Percentiles rank a stretch among this genome's conserved stretches.
phyloP scores from a whole-genome alignment of 805 yeast genomes.

The Wickerhamiella brachini region DNA sequence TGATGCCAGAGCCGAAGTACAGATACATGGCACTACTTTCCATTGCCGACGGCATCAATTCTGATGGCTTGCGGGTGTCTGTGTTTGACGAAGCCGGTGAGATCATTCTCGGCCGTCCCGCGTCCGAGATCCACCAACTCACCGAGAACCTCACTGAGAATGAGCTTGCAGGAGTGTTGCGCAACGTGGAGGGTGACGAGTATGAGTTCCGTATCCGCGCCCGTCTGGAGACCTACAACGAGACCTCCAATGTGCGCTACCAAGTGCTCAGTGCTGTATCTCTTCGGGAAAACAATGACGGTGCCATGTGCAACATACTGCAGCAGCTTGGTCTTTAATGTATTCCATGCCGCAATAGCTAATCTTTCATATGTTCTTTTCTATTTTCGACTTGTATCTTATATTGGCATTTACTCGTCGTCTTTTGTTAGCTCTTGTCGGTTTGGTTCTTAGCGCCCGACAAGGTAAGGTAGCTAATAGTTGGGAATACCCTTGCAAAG shows the following conservation, averaged over 20 bases:
- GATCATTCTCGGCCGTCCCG: constrained; percentile 51
- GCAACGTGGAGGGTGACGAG: constrained; percentile 48
- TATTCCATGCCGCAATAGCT: neutral
- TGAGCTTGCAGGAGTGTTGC: constrained; percentile 33
- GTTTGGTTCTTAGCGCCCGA: too few relatives aligned
- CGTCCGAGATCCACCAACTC: constrained; percentile 37
- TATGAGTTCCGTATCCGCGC: constrained; percentile 68
- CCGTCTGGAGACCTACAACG: constrained; percentile 72
- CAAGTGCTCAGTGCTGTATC: constrained; percentile 38
- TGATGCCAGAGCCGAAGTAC: constrained; percentile 54
- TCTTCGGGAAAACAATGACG: neutral
- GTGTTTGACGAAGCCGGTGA: constrained; percentile 77
- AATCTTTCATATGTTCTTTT: neutral
- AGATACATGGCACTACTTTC: constrained; percentile 69
- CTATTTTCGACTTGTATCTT: too few relatives aligned
- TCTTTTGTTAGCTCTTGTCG: too few relatives aligned
- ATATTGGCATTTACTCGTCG: too few relatives aligned
- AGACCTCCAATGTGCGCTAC: constrained; percentile 52
- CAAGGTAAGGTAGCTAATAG: too few relatives aligned
- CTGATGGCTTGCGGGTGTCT: constrained; percentile 51
- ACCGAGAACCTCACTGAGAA: constrained; percentile 25
- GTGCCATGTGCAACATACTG: neutral
- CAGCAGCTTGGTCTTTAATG: neutral
- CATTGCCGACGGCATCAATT: constrained; percentile 62
- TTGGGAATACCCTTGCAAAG: constrained; percentile 22